Base-by-base conservation (phyloP, 1,284 basidiomycete species). In the Moniliella sp. region DNA sequence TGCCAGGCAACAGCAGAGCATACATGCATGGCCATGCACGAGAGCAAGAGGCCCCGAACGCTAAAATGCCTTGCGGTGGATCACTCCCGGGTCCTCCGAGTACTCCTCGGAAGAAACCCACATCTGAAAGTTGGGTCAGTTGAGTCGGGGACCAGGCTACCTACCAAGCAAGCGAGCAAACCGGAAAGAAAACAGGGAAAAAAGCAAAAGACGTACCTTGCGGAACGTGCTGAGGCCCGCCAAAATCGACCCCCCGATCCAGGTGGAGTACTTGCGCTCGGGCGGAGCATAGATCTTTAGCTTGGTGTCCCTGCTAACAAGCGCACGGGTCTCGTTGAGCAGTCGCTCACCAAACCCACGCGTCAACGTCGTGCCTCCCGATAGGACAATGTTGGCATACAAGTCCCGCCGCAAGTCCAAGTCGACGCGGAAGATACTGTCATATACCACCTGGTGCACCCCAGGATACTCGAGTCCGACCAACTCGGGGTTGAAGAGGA, bases 231-330 rank as follows among this genome's bases (percentile, higher is more conserved):
- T 86, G 38, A 97, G 64, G 25, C 88, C 86, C 28, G 88, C 88
- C 34, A 94, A 65, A 31, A 62, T 62, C 30, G 45, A 50, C 3
- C 88, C 88, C 32, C 91, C 91, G 50, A 99, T 97, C 91, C 91
- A 99, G 15, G 88, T 97, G 12, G 84, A 86, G 64, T 97, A 99
- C 66, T 97, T 99, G 42, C 91, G 75, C 64, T 99, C 91, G n/a
- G 91, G 91, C 17, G 91, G 91, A 9, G 91, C 91, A 50, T 83
- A 93, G 53, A 99, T 97, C 67, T 93, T 93, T 64, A 99, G 84
- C 69, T 94, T 94, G 57, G 88, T 74, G 48, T 97, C 91, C 55
- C 91, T 84, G 45, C 94, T 63, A n/a, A 84, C 81, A 28, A 93
- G 67, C 64, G 80, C 84, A 69, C 94, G 94, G 32, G 91, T 78